Evolutionary conservation across 768 basidiomycete species (phyloP).

Genomic region (Boletus patriciae): DNA sequence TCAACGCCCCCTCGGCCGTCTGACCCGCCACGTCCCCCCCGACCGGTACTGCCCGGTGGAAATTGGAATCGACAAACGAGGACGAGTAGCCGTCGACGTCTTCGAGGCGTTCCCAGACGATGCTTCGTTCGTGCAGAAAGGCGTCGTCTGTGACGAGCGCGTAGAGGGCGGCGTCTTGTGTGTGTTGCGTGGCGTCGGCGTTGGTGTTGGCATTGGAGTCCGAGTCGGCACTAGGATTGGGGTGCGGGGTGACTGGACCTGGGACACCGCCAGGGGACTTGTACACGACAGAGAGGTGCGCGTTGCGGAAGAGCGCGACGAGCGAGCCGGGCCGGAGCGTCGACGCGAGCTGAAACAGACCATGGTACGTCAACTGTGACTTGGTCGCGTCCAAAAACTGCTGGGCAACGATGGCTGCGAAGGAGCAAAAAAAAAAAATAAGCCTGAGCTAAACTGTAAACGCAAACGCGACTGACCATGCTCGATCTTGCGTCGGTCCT

Average conservation of each 20-base stretch:
- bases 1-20: constrained; percentile 59
- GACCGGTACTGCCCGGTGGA: constrained; percentile 60
- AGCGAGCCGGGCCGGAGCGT: constrained; percentile 51
- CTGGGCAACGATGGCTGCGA: constrained; percentile 62
- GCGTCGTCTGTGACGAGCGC: constrained; percentile 84
- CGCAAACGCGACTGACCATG: constrained; percentile 53
- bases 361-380: constrained; percentile 87
- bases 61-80: constrained; percentile 74
- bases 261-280: constrained; percentile 38
- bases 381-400: constrained; percentile 67
- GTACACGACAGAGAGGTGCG: constrained; percentile 86
- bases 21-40: constrained; percentile 83
- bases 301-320: constrained; percentile 88
- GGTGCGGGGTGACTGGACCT: neutral
- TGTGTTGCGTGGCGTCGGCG: neutral
- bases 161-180: constrained; percentile 56
- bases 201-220: neutral
- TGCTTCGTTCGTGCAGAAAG: constrained; percentile 71
- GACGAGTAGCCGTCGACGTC: constrained; percentile 82
- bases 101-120: constrained; percentile 90
- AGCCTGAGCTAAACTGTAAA: neutral
- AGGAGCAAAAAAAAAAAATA: too few species aligned
- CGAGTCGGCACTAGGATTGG: neutral
- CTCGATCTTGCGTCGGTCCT: constrained; percentile 62
- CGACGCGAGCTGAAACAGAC: constrained; percentile 74